A percentile compares a stretch with the other conserved stretches of the same genome.
Conservation (phyloP, 495 filamentous ascomycete species). For the Lasiosphaeriaceae sp. region DNA sequence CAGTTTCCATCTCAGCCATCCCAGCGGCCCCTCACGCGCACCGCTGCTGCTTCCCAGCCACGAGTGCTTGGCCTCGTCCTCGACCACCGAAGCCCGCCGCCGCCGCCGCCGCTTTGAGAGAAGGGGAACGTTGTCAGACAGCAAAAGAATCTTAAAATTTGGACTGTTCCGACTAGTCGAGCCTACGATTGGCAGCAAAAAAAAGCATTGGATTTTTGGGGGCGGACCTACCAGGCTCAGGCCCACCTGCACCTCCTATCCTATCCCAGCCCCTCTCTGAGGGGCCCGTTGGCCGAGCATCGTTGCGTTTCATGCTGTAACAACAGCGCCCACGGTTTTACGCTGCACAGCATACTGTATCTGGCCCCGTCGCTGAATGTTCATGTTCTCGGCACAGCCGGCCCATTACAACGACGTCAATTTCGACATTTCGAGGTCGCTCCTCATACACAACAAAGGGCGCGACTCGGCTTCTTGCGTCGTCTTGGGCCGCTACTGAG, state of each 20-base stretch:
- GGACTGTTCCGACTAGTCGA: conserved; percentile 8
- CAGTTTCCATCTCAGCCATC: background rate
- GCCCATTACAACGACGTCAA: background rate
- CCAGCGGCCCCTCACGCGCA: background rate
- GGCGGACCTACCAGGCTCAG: background rate
- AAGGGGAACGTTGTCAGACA: background rate
- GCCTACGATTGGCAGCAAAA: background rate
- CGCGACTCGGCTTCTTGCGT: conserved; percentile 1
- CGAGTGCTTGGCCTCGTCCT: background rate
- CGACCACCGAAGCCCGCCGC: background rate
- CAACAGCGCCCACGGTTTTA: conserved; percentile 1
- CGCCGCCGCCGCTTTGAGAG: background rate
- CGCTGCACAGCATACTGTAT: background rate
- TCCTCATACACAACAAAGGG: background rate
- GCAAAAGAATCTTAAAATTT: background rate
- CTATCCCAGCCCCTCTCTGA: conserved; percentile 1
- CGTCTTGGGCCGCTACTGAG: background rate
- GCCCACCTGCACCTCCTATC: background rate
- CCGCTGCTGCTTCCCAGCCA: conserved; percentile 5
- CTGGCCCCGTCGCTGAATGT: background rate
- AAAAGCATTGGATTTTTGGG: too few relatives aligned
- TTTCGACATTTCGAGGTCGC: background rate
- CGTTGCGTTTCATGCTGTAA: conserved; percentile 27
- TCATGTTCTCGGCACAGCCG: conserved; percentile 3
- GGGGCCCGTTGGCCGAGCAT: conserved; percentile 7